Base-by-base conservation (phyloP, 2,329 filamentous ascomycete species). In the Macrophomina pseudophaseolina region DNA sequence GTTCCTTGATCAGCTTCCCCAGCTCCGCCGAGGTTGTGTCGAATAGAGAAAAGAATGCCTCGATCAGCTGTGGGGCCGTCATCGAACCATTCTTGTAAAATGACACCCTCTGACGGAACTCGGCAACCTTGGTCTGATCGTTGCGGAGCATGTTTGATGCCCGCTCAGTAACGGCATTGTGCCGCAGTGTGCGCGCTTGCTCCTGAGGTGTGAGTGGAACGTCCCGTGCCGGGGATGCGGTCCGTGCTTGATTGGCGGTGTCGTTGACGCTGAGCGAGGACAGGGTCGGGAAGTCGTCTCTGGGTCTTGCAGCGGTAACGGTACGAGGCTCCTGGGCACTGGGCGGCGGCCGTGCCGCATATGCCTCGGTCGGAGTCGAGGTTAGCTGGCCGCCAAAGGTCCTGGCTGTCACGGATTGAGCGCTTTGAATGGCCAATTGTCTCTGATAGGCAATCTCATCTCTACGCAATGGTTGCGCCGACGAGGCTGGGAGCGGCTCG, bases 361-460 rank as follows among this genome's bases (percentile, higher is more conserved):
- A 78, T 14, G 78, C 75, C 51, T 85, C 78, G 63, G 46, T 59
- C 33, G 54, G 35, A 8, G 35, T 48, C 18, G 79, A 74, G n/a
- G 90, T 92, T 60, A 97, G 85, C 72, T 93, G 90, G 6, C 93
- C 93, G 51, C 94, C 93, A 80, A 97, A 97, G 2, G 88, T 93
- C 51, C 93, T 87, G 52, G 87, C 90, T 0, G 91, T 88, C 0
- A 92, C 86, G 0, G 93, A 92, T 74, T 96, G 93, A 0, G 93
- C 90, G 59, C 90, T 94, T 72, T 97, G 93, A 59, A 98, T 93
- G 48, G 93, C 94, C 84, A 97, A 89, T 74, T 97, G 93, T 60
- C 95, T 86, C 74, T 98, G 94, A 76, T 93, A 97, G 2, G 95
- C 94, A 64, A 97, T 81, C 78, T 98, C 93, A 70, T 96, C 95